These are phyloP conservation scores for Ustilago hordei DNA, from an alignment of 1,284 basidiomycete species.

Conservation along the genomic window DNA sequence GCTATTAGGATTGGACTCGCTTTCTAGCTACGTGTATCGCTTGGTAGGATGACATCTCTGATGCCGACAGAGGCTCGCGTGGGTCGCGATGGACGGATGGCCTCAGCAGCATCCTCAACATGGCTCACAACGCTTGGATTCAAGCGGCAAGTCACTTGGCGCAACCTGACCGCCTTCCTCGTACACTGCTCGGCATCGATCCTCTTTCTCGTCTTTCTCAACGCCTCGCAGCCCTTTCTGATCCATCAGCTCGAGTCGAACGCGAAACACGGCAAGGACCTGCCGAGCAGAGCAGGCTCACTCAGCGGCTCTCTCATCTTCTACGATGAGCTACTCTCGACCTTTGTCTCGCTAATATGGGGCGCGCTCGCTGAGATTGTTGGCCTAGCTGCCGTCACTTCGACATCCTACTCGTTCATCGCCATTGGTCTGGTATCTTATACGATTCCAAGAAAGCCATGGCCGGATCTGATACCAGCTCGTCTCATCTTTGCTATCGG, in stretches of 20 bases:
- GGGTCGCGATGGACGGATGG: background rate
- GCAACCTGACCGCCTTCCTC: conserved; percentile 47
- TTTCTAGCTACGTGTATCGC: background rate
- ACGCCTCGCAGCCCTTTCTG: conserved; percentile 55
- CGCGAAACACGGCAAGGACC: background rate
- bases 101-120: background rate
- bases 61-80: background rate
- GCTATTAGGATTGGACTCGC: too few species aligned
- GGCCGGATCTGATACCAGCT: conserved; percentile 52
- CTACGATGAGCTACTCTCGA: conserved; percentile 57
- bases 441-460: conserved; percentile 46
- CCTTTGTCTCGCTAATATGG: conserved; percentile 52
- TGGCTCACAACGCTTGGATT: conserved; percentile 42
- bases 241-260: conserved; percentile 53
- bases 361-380: conserved; percentile 50
- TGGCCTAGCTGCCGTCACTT: conserved; percentile 44
- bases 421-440: conserved; percentile 42
- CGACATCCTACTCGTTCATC: conserved; percentile 48
- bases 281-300: conserved; percentile 41
- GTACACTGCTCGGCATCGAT: conserved; percentile 53
- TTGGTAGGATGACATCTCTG: conserved; percentile 8
- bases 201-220: conserved; percentile 60
- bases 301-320: conserved; percentile 60
- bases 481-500: conserved; percentile 58
- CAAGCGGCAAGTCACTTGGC: conserved; percentile 33